Evolutionary conservation across 768 basidiomycete species (phyloP), one percentile per base, ranked within the genome.

Genomic region (Hydnomerulius pinastri): DNA sequence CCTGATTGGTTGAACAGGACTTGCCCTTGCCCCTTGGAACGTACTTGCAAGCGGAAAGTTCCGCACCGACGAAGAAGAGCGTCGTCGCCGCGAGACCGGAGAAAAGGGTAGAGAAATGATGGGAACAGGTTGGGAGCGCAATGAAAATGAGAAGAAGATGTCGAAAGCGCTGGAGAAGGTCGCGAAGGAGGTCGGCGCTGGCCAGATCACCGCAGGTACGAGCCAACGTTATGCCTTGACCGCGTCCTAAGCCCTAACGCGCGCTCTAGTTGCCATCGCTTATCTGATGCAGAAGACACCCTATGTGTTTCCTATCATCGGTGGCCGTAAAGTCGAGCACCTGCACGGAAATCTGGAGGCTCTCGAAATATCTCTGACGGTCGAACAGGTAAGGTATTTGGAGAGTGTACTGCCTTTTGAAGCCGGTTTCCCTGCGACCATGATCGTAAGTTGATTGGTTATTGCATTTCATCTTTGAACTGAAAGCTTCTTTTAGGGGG

Each of bases 291-390:
- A n/a, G n/a, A n/a, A n/a, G 57, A 61, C 70, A 17, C 67, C 70
- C 4, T 71, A 68, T 41, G 69, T 72, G 5, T 73, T 73, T 51
- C 70, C n/a, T n/a, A n/a, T n/a, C n/a, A n/a, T 71, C 33, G 69
- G 68, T 9, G 68, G 69, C n/a, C 62, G 69, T 47, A 75, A 73
- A 53, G 57, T 71, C 39, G 66, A 68, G 57, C 68, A 73, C 33
- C 51, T 74, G 17, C 33, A 51, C 30, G 66, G 65, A 35, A 75
- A 73, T 48, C 39, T 73, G 20, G 58, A 71, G 53, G 73, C 71
- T 17, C 56, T 74, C 17, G 60, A 65, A 12, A 66, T 75, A 33
- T 48, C 53, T 4, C 63, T 73, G 48, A 60, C 64, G 4, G 48
- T 53, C 0, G 66, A 67, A 42, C 72, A 75, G 21, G 66, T 71